These are phyloP conservation scores for Lolium rigidum DNA, from an alignment of 176 grass and related monocot species.

Conservation along the genomic window DNA sequence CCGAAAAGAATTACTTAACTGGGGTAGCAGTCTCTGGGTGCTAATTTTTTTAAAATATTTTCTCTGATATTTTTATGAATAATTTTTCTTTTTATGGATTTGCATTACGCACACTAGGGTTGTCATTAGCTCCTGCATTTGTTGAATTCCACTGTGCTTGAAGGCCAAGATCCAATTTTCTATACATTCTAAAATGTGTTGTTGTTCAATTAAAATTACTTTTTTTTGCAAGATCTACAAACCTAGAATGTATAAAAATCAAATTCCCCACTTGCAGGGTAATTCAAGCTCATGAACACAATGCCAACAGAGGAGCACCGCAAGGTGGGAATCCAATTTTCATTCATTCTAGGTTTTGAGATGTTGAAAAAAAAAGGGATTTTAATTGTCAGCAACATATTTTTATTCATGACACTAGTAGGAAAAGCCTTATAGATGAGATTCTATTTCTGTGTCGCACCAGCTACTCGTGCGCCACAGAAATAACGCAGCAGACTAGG, in stretches of 20 bases:
- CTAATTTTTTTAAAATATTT: not conserved
- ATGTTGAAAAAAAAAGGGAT: not conserved
- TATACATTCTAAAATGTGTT: not conserved
- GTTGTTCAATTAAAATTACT: no score
- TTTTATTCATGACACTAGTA: conserved; percentile 6
- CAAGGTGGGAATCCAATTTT: not conserved
- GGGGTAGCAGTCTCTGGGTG: not conserved
- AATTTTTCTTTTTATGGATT: not conserved
- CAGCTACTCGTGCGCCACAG: no score
- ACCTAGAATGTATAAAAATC: no score
- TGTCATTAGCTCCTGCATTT: not conserved
- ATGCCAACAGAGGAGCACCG: not conserved
- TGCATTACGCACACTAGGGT: not conserved
- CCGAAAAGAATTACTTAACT: not conserved
- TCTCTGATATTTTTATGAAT: not conserved
- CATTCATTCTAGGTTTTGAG: not conserved
- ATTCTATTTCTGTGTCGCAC: no score
- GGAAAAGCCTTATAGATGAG: no score
- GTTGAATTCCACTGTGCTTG: not conserved
- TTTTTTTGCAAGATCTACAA: no score
- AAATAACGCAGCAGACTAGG: no score
- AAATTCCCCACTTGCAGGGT: no score
- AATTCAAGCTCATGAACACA: not conserved
- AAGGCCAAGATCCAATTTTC: not conserved
- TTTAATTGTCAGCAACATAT: not conserved